Base-by-base conservation (phyloP, 257 asterid species). In the Jaltomata sinuosa region DNA sequence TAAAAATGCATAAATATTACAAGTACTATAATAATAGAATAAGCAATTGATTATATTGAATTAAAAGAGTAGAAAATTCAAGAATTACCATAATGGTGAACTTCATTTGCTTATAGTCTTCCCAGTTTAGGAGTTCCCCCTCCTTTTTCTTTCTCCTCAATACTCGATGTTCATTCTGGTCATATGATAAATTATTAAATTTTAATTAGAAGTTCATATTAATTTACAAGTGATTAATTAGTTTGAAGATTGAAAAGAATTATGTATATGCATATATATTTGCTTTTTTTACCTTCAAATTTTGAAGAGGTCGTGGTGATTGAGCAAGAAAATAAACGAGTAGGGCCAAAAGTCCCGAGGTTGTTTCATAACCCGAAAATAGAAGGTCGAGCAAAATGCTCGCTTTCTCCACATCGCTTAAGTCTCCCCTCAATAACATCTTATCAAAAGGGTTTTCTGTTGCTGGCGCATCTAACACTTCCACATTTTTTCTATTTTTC, bases 311-410 rank as follows among this genome's bases (percentile, higher is more conserved):
- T 6, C 71, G 18, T 1, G 97, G 97, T 50, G 91, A 53, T 1
- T 84, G 91, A 0, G 90, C 85, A 38, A 95, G 94, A 84, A 93
- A 92, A 85, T 91, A 95, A 53, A 94, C 91, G 11, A 93, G 83
- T 1, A 95, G 93, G 79, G 96, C 85, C 81, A 95, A 54, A 7
- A 93, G 97, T 15, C 94, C 98, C 0, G 98, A 92, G 22, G 98
- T 95, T 52, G 98, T 95, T 86, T 93, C 98, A 68, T 93, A 93
- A 31, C 98, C 98, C 29, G 98, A 98, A 0, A 95, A 85, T 85
- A 92, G 80, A 79, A 92, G 92, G 85, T 92, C 98, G 31, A 92
- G 68, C 82, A n/a, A 95, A 83, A 95, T 31, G 86, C 92, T 90
- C 49, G 92, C 93, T 92, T 83, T 91, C 83, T 95, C 95, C 11